These are phyloP conservation scores for Ophiostoma angusticollis DNA, from an alignment of 2,329 filamentous ascomycete species.

Conservation along the genomic window DNA sequence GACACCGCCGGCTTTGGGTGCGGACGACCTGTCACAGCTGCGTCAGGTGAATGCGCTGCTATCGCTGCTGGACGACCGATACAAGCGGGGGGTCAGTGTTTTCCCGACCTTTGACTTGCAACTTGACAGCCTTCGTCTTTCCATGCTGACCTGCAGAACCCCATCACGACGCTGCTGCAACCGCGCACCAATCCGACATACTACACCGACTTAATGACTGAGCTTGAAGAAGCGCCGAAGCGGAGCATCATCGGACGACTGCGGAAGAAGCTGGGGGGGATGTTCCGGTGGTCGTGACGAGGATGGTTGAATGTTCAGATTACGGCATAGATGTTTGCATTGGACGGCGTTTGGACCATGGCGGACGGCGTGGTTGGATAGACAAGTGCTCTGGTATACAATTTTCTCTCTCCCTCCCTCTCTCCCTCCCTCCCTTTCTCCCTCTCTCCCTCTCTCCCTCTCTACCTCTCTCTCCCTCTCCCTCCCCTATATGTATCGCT, in stretches of 20 bases:
- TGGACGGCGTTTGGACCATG: background rate
- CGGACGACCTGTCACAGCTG: slow-evolving; percentile 34
- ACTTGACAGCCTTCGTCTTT: no score
- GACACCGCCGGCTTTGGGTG: slow-evolving; percentile 4
- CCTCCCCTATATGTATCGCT: slow-evolving; percentile 56
- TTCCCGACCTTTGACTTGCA: no score
- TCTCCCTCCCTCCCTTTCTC: slow-evolving; percentile 21
- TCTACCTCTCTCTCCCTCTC: slow-evolving; percentile 22
- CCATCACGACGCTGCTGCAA: slow-evolving; percentile 36
- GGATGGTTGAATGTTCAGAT: background rate
- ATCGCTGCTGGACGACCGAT: slow-evolving; percentile 46
- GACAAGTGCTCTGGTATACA: background rate
- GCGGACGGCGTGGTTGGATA: no score
- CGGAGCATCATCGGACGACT: slow-evolving; percentile 40
- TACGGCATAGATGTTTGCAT: background rate
- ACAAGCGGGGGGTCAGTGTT: no score
- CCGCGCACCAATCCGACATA: slow-evolving; percentile 53
- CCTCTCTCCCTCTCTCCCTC: background rate
- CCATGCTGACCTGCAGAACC: slow-evolving; percentile 41
- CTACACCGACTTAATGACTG: slow-evolving; percentile 45
- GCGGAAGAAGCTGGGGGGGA: slow-evolving; percentile 42
- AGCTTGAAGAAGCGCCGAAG: slow-evolving; percentile 50
- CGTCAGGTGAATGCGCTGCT: slow-evolving; percentile 47
- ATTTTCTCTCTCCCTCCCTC: background rate
- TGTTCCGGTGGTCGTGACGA: slow-evolving; percentile 42